phyloP scores from a whole-genome alignment of 768 basidiomycete genomes.

The Exidia glandulosa region DNA sequence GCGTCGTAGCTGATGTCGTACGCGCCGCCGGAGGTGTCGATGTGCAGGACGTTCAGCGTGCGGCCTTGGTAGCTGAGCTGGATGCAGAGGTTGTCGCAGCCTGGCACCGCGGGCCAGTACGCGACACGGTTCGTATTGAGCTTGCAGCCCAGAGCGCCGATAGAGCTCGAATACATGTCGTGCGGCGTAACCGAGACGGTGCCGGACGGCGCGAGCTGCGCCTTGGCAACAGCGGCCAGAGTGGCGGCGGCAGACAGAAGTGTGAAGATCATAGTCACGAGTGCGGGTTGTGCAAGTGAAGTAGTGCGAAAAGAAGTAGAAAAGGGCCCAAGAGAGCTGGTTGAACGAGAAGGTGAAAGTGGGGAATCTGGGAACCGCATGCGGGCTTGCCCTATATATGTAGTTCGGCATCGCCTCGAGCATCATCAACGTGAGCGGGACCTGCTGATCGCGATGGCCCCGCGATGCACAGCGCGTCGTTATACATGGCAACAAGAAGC shows the following conservation, averaged over 20 bases:
- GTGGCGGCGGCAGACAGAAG: neutral
- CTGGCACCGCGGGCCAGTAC: neutral
- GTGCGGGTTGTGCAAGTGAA: neutral
- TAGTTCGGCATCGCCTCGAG: neutral
- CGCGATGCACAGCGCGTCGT: neutral
- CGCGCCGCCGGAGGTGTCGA: neutral
- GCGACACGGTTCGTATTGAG: neutral
- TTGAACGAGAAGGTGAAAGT: neutral
- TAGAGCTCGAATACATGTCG: neutral
- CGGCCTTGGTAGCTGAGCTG: neutral
- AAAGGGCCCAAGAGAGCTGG: neutral
- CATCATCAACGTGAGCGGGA: neutral
- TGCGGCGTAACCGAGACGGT: neutral
- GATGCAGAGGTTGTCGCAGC: neutral
- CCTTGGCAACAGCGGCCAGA: neutral
- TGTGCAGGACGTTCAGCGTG: neutral
- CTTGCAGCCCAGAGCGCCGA: neutral
- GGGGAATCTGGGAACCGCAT: neutral
- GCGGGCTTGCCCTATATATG: neutral
- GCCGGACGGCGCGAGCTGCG: neutral
- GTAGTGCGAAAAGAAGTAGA: neutral
- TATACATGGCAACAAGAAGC: neutral
- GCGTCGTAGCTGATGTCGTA: neutral
- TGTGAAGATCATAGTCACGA: neutral
- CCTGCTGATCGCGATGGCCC: neutral